Evolutionary conservation across 2,329 filamentous ascomycete genomes (phyloP).

Genomic region (Penicillium sp.): DNA sequence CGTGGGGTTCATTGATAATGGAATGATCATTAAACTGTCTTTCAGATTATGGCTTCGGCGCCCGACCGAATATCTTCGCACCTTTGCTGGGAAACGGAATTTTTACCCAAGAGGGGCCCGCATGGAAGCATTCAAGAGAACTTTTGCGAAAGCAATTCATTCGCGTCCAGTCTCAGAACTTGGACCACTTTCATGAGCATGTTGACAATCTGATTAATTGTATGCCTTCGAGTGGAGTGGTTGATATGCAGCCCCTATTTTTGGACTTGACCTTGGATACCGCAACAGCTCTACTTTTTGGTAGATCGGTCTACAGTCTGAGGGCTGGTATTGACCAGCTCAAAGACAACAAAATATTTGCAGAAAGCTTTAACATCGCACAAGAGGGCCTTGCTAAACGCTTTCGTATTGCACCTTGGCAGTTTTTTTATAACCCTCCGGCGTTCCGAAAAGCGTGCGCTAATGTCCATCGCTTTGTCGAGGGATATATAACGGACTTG

Average conservation of each 20-base stretch:
- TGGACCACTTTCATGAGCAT: neutral
- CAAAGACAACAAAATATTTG: too few relatives aligned
- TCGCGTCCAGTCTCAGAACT: neutral
- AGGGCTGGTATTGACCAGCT: too few relatives aligned
- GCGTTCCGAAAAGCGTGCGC: too few relatives aligned
- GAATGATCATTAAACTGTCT: neutral
- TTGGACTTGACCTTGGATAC: neutral
- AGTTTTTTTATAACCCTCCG: too few relatives aligned
- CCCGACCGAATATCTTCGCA: neutral
- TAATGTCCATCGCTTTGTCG: too few relatives aligned
- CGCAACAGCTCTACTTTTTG: neutral
- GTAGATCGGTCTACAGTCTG: neutral
- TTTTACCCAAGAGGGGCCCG: neutral
- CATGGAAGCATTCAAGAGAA: neutral
- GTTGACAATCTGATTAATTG: neutral
- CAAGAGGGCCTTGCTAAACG: too few relatives aligned
- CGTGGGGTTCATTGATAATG: too few relatives aligned
- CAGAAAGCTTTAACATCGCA: too few relatives aligned
- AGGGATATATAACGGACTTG: too few relatives aligned
- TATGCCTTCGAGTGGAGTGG: neutral
- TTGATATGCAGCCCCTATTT: neutral
- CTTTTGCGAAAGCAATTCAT: neutral
- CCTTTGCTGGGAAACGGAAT: neutral
- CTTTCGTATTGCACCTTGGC: too few relatives aligned
- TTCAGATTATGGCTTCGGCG: neutral